Conservation (phyloP, 176 grass and related monocot genomes). For the Carex parvula region DNA sequence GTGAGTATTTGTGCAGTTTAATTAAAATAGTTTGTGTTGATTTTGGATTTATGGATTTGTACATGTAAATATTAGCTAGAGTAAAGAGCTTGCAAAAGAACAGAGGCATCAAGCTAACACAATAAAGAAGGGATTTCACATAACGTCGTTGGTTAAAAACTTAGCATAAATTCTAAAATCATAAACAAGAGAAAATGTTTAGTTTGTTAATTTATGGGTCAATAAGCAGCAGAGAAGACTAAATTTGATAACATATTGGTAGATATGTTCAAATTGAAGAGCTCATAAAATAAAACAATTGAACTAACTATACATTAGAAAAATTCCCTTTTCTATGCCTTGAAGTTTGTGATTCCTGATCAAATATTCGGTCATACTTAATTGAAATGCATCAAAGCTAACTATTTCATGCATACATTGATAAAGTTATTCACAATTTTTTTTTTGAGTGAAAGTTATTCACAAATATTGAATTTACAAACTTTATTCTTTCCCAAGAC, state of each 20-base stretch:
- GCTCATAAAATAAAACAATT: neutral
- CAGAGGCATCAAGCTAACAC: neutral
- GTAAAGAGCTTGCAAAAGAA: conserved; percentile 3
- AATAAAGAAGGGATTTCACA: neutral
- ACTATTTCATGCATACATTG: neutral
- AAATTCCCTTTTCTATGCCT: neutral
- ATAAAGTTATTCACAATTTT: neutral
- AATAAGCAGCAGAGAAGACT: neutral
- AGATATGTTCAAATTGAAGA: too few species aligned
- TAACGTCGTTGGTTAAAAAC: neutral
- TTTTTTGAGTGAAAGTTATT: neutral
- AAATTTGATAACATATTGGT: neutral
- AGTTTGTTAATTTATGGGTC: neutral
- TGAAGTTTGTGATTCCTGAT: neutral
- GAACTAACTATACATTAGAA: neutral
- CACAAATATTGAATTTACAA: neutral
- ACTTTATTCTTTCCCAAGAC: neutral
- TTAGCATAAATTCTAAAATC: neutral
- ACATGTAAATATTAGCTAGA: conserved; percentile 12
- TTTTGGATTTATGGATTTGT: neutral
- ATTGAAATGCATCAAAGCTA: neutral
- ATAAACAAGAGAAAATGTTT: neutral
- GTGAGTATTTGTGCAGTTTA: neutral
- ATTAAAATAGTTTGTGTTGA: neutral
- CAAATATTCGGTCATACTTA: neutral